Evolutionary conservation across 768 basidiomycete species (phyloP).

Genomic region (Auricularia sp.): DNA sequence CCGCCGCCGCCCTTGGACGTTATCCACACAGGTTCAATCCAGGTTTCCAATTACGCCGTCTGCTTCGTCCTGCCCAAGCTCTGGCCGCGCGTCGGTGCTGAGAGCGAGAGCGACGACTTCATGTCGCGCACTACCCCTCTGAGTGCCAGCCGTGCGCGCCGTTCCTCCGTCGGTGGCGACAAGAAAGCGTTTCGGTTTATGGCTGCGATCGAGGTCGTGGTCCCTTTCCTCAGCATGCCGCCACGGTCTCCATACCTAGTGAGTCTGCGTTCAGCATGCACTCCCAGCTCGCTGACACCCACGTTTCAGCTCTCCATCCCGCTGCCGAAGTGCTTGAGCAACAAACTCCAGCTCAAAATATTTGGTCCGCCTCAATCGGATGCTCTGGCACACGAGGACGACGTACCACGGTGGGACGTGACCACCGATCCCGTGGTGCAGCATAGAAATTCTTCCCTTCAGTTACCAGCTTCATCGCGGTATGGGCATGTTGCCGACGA

Average conservation of each 20-base stretch:
- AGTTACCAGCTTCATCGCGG: neutral
- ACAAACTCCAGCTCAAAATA: neutral
- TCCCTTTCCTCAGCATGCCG: neutral
- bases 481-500: neutral
- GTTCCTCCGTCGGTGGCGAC: neutral
- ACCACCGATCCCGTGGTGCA: neutral
- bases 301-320: neutral
- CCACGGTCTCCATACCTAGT: neutral
- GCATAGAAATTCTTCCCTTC: neutral
- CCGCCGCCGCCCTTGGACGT: neutral
- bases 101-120: conserved; percentile 2
- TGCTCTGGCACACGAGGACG: neutral
- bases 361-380: neutral
- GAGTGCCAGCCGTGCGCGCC: neutral
- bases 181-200: neutral
- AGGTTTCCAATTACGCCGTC: neutral
- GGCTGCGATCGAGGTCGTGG: neutral
- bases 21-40: neutral
- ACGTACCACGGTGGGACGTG: neutral
- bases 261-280: neutral
- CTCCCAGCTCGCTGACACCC: neutral
- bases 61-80: neutral
- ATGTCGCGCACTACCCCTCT: neutral
- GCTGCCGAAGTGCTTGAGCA: neutral
- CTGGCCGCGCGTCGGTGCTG: neutral